Percentiles rank a stretch among this genome's conserved stretches.
Evolutionary conservation across 164 flowering plant species (phyloP).

Genomic region (grape (Vitis vinifera)): ASM3070453v1 NC_081822.1:3321001-3321500

Average conservation of each 20-base stretch:
- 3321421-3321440: conserved; percentile 36
- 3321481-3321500: conserved; percentile 34
- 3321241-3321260: conserved; percentile 88
- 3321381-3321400: conserved; percentile 90
- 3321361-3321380: conserved; percentile 92
- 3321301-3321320: conserved; percentile 94
- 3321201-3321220: conserved; percentile 87
- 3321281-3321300: conserved; percentile 79
- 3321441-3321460: conserved; percentile 30
- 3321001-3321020: conserved; percentile 74
- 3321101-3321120: conserved; percentile 88
- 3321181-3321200: conserved; percentile 88
- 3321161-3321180: conserved; percentile 78
- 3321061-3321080: conserved; percentile 70
- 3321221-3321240: conserved; percentile 67
- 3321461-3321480: conserved; percentile 29
- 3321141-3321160: conserved; percentile 85
- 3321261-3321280: conserved; percentile 72
- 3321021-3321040: conserved; percentile 59
- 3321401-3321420: conserved; percentile 84
- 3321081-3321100: conserved; percentile 67
- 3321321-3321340: conserved; percentile 96
- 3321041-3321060: conserved; percentile 92
- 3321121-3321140: conserved; percentile 81
- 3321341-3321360: conserved; percentile 85